Conservation (phyloP, 2,329 filamentous ascomycete genomes). For the Phyllosticta ampelicida region DNA sequence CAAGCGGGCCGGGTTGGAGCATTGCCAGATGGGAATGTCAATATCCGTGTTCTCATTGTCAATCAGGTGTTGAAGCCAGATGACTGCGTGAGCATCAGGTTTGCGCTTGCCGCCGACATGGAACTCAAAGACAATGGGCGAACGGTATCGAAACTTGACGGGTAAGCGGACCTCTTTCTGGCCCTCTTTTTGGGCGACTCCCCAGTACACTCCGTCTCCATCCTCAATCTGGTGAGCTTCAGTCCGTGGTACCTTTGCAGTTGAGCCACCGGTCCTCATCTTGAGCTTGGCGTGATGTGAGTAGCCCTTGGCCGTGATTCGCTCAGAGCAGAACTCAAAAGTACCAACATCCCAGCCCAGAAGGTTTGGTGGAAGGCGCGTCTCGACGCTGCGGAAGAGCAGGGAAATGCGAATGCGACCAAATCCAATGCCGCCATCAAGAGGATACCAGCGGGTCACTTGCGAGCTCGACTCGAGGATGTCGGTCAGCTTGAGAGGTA, state of each 20-base stretch:
- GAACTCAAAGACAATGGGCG: slow-evolving; percentile 82
- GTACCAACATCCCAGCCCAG: slow-evolving; percentile 94
- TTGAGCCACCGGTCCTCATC: slow-evolving; percentile 75
- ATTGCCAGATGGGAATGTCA: slow-evolving; percentile 85
- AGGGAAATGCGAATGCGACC: slow-evolving; percentile 81
- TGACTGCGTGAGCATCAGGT: slow-evolving; percentile 61
- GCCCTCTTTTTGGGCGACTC: slow-evolving; percentile 40
- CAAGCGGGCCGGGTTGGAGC: slow-evolving; percentile 61
- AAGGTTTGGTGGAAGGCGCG: slow-evolving; percentile 70
- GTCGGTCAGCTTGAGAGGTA: slow-evolving; percentile 78
- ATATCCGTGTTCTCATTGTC: slow-evolving; percentile 70
- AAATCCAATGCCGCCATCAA: slow-evolving; percentile 85
- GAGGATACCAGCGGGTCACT: slow-evolving; percentile 85
- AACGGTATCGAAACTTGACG: slow-evolving; percentile 81
- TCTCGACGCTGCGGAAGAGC: slow-evolving; percentile 81
- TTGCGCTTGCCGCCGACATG: slow-evolving; percentile 57
- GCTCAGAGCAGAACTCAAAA: slow-evolving; percentile 71
- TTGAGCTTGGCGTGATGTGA: slow-evolving; percentile 56
- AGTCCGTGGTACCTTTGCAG: slow-evolving; percentile 55
- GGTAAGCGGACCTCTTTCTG: slow-evolving; percentile 61
- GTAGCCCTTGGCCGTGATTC: slow-evolving; percentile 55
- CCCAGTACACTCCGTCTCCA: slow-evolving; percentile 50
- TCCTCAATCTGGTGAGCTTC: slow-evolving; percentile 50
- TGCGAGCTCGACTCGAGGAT: slow-evolving; percentile 82
- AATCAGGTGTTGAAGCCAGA: slow-evolving; percentile 78